Base-by-base conservation (phyloP, 768 basidiomycete species). In the Holtermannia corniformis region DNA sequence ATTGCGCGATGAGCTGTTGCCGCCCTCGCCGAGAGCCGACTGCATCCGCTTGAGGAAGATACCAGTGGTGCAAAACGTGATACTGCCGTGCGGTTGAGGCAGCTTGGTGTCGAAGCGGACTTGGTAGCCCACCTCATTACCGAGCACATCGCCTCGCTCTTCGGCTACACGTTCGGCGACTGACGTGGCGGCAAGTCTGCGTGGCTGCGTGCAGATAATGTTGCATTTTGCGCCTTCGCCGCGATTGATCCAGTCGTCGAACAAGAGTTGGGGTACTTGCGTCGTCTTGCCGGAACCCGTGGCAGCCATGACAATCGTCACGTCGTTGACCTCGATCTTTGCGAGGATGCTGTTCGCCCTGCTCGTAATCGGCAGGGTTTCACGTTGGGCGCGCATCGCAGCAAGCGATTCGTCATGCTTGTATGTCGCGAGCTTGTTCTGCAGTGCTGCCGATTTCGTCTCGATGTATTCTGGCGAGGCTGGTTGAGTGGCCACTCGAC, bases 31-130 rank as follows among this genome's bases (percentile, higher is more conserved):
- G 52, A 90, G 76, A 14, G 83, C 81, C 2, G 80, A 78, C 72
- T 95, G 92, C 71, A 95, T 79, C 52, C 84, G 78, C 64, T 85
- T 87, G 56, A 95, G 76, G 73, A 96, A 86, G 51, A 92, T 79
- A 44, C 91, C 92, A 19, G 86, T 88, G 4, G 92, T 96, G 74
- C 87, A 92, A 73, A 91, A 96, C 1, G 87, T 87, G 68, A 95
- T 79, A 28, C 82, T 84, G 2, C 91, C 92, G 70, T 90, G 78
- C 13, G 80, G 78, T 59, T 85, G 78, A 12, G 92, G 90, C 1
- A 79, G 74, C 62, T 83, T 86, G 44, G 81, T 74, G 58, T 95
- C 91, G 67, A 95, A 93, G 20, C 92, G 83, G 43, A 95, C 89
- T 64, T 88, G 87, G 68, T 93, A 95, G 2, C 92, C 92, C 41